Base-by-base conservation (phyloP, 2,329 filamentous ascomycete genomes). In the Pestalotiopsis sp. region DNA sequence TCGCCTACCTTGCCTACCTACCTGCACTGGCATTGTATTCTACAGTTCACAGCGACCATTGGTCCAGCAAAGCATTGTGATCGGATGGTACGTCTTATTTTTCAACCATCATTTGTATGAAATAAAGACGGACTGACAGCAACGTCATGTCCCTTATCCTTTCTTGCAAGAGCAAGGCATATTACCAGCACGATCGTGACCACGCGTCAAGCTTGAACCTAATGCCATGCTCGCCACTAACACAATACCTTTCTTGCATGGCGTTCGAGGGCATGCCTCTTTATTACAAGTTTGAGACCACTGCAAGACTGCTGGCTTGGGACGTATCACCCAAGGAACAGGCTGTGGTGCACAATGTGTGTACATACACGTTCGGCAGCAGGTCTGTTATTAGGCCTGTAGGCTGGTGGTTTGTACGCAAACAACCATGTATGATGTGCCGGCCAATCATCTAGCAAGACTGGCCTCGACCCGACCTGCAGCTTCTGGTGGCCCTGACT, bases 61-160 rank as follows among this genome's bases (percentile, higher is more conserved):
- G 59, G 59, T 61, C 59, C 59, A 61, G 59, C 59, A 61, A 61
- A 61, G 59, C 59, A 36, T 36, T 39, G 13, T n/a, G 57, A 23
- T 31, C 20, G 23, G 57, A 23, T 13, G 27, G 6, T 27, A 11
- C 57, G 57, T 12, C 25, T 59, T 59, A 3, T 9, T 12, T 27
- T 59, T 23, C 12, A 11, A 12, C 3, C 57, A 27, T 3, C 9
- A 59, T 17, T 27, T 27, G n/a, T 6, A n/a, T 9, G 45, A 20
- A 52, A 17, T n/a, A 14, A n/a, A 52, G 25, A 9, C 17, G 4
- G 45, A 52, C 17, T 52, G 20, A 20, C 20, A 52, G 45, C 45
- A 52, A 17, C 45, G 45, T 52, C 45, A 52, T n/a, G 45, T 7
- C 45, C 14, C 17, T 52, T n/a, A 52, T n/a, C 14, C 17, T 52